Evolutionary conservation across 352 stramenopile species (phyloP), one percentile per base, ranked within the genome.

Genomic region (Phytophthora ramorum): DNA sequence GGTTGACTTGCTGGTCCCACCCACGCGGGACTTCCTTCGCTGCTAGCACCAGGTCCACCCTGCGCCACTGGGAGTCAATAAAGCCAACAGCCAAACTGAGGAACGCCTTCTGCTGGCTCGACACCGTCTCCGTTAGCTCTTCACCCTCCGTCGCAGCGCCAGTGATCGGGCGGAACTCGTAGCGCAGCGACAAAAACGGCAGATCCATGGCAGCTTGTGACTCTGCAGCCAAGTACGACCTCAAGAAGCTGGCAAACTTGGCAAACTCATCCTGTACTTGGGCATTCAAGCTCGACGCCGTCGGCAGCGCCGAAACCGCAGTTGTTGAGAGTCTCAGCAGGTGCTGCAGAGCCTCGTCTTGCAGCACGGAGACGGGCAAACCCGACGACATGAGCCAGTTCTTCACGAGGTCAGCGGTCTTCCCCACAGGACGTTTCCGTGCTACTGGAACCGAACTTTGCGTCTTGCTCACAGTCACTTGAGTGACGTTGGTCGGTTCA

Each of bases 371-470:
- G 14, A 68, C n/a, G 4, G 64, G 34, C 12, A 73, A 51, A 0
- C 69, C 69, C 10, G 73, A 59, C 12, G 69, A 70, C 34, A 80
- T 38, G 16, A 80, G 73, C 73, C 73, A 80, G 4, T 30, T 64
- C 16, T 63, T 66, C 4, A 73, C 16, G 3, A 77, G 45, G 10
- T 75, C 71, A 4, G 24, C 13, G 0, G 60, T 70, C 49, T 66
- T 67, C 9, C 19, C 49, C 12, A 50, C 6, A 4, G 26, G 17
- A 7, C 63, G 53, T 34, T 61, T 61, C 9, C 63, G 69, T 20
- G 1, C 37, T 43, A 19, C 46, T 17, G n/a, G 9, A 13, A 19
- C 9, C 1, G 50, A 19, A 17, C 14, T 43, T 28, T 45, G 35
- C 1, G 4, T 48, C 30, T 56, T 67, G 16, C 12, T 22, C 32